Evolutionary conservation across 257 asterid genomes (phyloP).

Genomic region (Dorcoceras hygrometricum): DNA sequence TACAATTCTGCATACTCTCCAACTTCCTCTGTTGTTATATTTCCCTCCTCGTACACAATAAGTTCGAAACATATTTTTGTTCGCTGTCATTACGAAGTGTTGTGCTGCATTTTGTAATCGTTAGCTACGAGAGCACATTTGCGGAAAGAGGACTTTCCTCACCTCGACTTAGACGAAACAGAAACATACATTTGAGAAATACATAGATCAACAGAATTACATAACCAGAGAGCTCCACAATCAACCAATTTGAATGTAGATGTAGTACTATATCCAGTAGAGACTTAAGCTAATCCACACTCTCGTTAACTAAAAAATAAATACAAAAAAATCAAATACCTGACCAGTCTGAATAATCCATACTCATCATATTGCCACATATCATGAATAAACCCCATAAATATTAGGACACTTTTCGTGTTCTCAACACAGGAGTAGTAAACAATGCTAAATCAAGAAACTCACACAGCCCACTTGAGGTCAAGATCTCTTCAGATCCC

Average conservation of each 20-base stretch:
- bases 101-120: too few species aligned
- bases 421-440: slow-evolving; percentile 20
- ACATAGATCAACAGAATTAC: slow-evolving; percentile 14
- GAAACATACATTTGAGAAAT: too few species aligned
- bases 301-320: neutral
- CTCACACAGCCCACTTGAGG: slow-evolving; percentile 43
- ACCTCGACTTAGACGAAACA: too few species aligned
- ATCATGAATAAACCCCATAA: slow-evolving; percentile 17
- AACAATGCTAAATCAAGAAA: slow-evolving; percentile 36
- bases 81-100: too few species aligned
- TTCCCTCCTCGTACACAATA: too few species aligned
- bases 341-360: neutral
- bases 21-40: too few species aligned
- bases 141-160: too few species aligned
- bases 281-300: slow-evolving; percentile 14
- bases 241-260: neutral
- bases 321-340: slow-evolving; percentile 6
- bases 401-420: slow-evolving; percentile 24
- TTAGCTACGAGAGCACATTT: too few species aligned
- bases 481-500: slow-evolving; percentile 25
- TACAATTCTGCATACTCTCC: too few species aligned
- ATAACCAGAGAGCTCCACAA: slow-evolving; percentile 17
- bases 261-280: neutral
- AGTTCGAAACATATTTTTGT: too few species aligned
- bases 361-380: neutral